These are phyloP conservation scores for Cladophialophora psammophila DNA, from an alignment of 2,329 filamentous ascomycete species.

Conservation along the genomic window DNA sequence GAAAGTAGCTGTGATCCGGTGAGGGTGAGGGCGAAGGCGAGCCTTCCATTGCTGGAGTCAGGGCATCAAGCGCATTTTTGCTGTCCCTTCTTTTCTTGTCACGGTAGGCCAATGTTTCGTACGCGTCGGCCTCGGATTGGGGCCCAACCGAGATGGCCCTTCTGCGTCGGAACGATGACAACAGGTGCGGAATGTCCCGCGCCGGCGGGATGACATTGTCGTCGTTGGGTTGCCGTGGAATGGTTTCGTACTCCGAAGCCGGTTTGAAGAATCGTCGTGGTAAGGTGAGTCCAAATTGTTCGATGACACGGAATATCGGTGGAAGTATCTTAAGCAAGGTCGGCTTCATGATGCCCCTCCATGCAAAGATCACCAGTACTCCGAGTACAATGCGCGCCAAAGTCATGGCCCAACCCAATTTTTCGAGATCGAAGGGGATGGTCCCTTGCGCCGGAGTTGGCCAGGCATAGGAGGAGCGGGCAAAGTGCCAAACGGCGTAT, in stretches of 20 bases:
- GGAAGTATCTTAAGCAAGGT: constrained; percentile 78
- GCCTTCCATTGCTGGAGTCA: constrained; percentile 19
- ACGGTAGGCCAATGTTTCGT: constrained; percentile 91
- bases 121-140: constrained; percentile 94
- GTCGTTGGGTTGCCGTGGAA: constrained; percentile 74
- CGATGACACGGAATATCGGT: constrained; percentile 84
- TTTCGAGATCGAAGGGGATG: constrained; percentile 70
- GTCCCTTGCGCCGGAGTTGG: constrained; percentile 62
- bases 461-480: constrained; percentile 63
- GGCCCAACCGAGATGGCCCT: constrained; percentile 89
- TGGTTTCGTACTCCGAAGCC: constrained; percentile 86
- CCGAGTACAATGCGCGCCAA: constrained; percentile 76
- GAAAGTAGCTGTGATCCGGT: constrained; percentile 26
- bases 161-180: constrained; percentile 78
- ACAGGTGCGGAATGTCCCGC: constrained; percentile 82
- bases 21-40: constrained; percentile 12
- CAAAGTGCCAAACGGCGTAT: constrained; percentile 83
- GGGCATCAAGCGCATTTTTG: constrained; percentile 45
- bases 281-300: constrained; percentile 77
- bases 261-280: constrained; percentile 91
- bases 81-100: constrained; percentile 72
- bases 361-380: constrained; percentile 83
- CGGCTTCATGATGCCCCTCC: constrained; percentile 90
- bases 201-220: constrained; percentile 91
- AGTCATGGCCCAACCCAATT: constrained; percentile 71